phyloP scores from a whole-genome alignment of 352 stramenopile species.

The Globisporangium solare region DNA sequence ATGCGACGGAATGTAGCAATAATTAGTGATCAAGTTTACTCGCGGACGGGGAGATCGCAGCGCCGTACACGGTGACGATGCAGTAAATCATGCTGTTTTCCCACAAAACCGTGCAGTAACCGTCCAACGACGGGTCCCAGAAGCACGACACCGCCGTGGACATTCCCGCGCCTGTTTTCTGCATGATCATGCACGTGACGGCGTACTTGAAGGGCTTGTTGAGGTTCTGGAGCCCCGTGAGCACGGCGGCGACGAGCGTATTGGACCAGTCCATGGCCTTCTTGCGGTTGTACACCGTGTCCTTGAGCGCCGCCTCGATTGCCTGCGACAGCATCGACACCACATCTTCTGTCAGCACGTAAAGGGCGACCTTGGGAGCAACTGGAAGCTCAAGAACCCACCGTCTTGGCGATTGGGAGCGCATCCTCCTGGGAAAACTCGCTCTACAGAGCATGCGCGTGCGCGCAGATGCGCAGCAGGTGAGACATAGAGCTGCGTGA shows the following conservation, averaged over 20 bases:
- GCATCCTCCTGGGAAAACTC: constrained; percentile 78
- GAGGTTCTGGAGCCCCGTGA: constrained; percentile 79
- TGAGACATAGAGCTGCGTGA: neutral
- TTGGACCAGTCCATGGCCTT: constrained; percentile 87
- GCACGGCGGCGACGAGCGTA: constrained; percentile 69
- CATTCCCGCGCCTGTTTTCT: constrained; percentile 76
- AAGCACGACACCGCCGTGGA: constrained; percentile 67
- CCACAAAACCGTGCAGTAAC: constrained; percentile 80
- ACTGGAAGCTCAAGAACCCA: constrained; percentile 10
- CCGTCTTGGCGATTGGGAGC: constrained; percentile 68
- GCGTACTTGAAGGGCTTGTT: constrained; percentile 86
- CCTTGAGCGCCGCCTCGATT: constrained; percentile 73
- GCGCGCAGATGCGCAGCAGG: neutral
- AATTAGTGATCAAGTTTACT: constrained; percentile 62
- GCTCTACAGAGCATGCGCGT: constrained; percentile 29
- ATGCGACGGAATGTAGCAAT: neutral
- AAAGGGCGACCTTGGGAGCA: neutral
- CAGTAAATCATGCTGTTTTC: constrained; percentile 86
- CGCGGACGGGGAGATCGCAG: constrained; percentile 72
- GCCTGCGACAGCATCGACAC: constrained; percentile 21
- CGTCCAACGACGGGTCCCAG: constrained; percentile 74
- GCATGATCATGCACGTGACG: constrained; percentile 85
- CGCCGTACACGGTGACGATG: constrained; percentile 78
- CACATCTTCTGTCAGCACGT: neutral
- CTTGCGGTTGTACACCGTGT: constrained; percentile 83